These are phyloP conservation scores for Dioszegia aurantiaca DNA, from an alignment of 768 basidiomycete genomes.

Conservation along the genomic window DNA sequence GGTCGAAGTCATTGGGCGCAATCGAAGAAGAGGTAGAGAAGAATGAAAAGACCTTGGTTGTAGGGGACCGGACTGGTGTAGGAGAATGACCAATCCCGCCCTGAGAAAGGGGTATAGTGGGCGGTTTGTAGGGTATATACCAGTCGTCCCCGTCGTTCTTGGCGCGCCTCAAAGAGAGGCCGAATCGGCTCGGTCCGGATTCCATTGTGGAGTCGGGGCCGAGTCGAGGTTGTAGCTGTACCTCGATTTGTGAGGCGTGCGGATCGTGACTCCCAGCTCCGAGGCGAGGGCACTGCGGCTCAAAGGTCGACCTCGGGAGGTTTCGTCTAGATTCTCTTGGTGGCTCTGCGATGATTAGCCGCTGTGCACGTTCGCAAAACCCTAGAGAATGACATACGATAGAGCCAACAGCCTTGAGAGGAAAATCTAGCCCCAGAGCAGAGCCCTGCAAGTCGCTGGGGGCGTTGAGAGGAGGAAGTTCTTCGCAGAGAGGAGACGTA, in stretches of 20 bases:
- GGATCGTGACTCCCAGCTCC: neutral
- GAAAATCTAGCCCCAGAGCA: no score
- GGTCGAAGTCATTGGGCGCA: constrained; percentile 1
- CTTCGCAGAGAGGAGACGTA: no score
- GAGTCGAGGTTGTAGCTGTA: neutral
- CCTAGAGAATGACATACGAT: no score
- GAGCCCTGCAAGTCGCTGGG: no score
- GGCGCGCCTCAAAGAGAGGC: constrained; percentile 13
- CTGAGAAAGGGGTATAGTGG: constrained; percentile 9
- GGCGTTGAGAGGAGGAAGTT: no score
- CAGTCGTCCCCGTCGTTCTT: constrained; percentile 28
- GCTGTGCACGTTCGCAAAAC: no score
- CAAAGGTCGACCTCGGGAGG: no score
- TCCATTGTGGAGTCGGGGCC: constrained; percentile 1
- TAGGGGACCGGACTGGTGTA: constrained; percentile 10
- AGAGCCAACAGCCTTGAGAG: no score
- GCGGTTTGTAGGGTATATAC: constrained; percentile 39
- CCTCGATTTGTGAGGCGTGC: neutral
- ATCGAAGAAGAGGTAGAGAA: constrained; percentile 13
- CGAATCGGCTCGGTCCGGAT: constrained; percentile 11
- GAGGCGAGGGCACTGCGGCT: neutral
- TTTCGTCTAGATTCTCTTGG: no score
- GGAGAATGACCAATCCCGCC: constrained; percentile 33
- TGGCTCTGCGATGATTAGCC: no score
- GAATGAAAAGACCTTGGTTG: constrained; percentile 7